These are phyloP conservation scores for Cystobasidiaceae sp. DNA, from an alignment of 1,284 basidiomycete species.

Conservation along the genomic window DNA sequence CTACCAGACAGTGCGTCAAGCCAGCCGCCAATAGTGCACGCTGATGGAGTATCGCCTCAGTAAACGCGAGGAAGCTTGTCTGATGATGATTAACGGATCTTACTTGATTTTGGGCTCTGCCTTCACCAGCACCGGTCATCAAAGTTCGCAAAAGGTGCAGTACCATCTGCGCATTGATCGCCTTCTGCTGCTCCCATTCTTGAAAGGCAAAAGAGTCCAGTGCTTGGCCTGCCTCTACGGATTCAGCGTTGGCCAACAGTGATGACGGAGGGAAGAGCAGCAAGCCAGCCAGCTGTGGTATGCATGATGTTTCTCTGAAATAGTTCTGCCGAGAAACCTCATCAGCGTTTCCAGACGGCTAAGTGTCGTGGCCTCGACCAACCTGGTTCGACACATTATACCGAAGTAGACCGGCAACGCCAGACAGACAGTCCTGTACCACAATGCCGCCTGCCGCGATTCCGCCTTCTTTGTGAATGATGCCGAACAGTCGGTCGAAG, in stretches of 20 bases:
- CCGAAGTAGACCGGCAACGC: conserved; percentile 75
- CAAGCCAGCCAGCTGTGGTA: conserved; percentile 71
- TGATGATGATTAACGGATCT: too few relatives aligned
- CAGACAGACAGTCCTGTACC: conserved; percentile 77
- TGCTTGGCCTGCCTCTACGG: conserved; percentile 58
- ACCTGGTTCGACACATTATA: conserved; percentile 96
- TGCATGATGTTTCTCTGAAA: conserved; percentile 86
- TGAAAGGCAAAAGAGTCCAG: conserved; percentile 93
- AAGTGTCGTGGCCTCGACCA: conserved; percentile 38
- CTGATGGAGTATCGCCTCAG: conserved; percentile 37
- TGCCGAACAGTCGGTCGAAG: conserved; percentile 91
- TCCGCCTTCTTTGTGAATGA: conserved; percentile 79
- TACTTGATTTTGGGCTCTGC: conserved; percentile 39
- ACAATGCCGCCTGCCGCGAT: conserved; percentile 81
- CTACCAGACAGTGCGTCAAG: conserved; percentile 75
- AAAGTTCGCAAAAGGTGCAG: conserved; percentile 64
- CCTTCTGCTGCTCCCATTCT: conserved; percentile 91
- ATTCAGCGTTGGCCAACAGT: conserved; percentile 36
- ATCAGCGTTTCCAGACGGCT: neutral
- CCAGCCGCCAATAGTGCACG: conserved; percentile 55
- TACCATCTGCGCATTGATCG: conserved; percentile 68
- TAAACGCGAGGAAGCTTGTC: too few relatives aligned
- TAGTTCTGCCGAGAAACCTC: conserved; percentile 78
- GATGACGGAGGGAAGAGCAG: conserved; percentile 77
- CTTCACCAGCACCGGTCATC: conserved; percentile 49